A percentile compares a stretch with the other conserved stretches of the same genome.
phyloP scores from a whole-genome alignment of 345 rosid genomes.

The Arabidopsis suecica region DNA sequence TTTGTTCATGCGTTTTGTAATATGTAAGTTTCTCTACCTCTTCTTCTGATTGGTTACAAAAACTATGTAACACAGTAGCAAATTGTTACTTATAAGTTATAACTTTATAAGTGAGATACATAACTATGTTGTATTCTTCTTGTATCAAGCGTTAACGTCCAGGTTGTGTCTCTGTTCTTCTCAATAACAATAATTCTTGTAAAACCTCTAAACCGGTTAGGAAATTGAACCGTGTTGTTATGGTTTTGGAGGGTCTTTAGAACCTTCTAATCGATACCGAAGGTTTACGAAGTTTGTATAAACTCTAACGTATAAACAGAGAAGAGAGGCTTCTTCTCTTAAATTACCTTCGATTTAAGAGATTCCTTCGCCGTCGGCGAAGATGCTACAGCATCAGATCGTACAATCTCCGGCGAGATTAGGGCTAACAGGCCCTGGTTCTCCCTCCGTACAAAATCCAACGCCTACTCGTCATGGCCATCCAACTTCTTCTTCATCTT shows the following conservation, averaged over 20 bases:
- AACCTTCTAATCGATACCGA: background rate
- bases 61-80: constrained; percentile 8
- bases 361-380: constrained; percentile 35
- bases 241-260: background rate
- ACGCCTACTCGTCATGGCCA: constrained; percentile 65
- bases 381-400: constrained; percentile 84
- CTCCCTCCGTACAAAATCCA: constrained; percentile 73
- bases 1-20: constrained; percentile 35
- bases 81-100: background rate
- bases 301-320: too few relatives aligned
- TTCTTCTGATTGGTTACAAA: constrained; percentile 7
- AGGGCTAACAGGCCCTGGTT: constrained; percentile 76
- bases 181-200: background rate
- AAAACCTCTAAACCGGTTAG: constrained; percentile 7
- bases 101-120: background rate
- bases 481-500: constrained; percentile 51
- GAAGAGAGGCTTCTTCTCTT: background rate
- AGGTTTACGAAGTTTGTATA: background rate
- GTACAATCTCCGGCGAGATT: constrained; percentile 89
- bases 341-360: background rate
- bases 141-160: background rate
- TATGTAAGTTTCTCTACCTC: background rate
- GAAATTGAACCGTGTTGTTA: background rate
- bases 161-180: background rate
- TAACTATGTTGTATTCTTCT: background rate